Evolutionary conservation across 495 filamentous ascomycete genomes (phyloP), one percentile per base, ranked within the genome.

Genomic region (Cercophora scortea): DNA sequence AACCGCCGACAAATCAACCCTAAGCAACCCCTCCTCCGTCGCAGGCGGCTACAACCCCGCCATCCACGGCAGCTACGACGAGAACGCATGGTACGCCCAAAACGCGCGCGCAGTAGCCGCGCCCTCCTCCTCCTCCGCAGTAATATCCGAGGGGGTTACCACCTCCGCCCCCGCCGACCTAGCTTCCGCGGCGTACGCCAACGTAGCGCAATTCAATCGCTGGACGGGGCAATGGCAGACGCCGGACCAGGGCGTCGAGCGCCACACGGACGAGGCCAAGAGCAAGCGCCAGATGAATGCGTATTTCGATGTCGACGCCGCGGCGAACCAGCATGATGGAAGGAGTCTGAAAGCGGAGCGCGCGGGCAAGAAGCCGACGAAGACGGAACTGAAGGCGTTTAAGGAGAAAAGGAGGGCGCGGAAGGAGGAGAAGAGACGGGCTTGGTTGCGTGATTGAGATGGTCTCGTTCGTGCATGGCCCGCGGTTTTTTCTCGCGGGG

Each of bases 241-340:
- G 54, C 83, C 71, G 4, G 84, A 94, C 2, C 68, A 69, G 55
- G 67, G 64, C 33, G 52, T 64, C 0, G 72, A 74, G 13, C 67
- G 68, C n/a, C 84, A 88, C 75, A 88, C 85, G 58, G 93, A 96
- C 62, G 90, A 93, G 67, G 88, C 89, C 57, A 96, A 96, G 76
- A 82, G 82, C 41, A 79, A 74, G 50, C 77, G 94, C 44, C 93
- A 97, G 75, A 88, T 97, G 88, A 85, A 85, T 62, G 89, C 91
- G 9, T 98, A 84, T 70, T 98, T 95, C 63, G 94, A 97, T 62
- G 93, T 97, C n/a, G 93, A 97, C 71, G 88, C 90, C 10, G 92
- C 91, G 17, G 94, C 94, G 1, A 96, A 96, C 63, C 83, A 79
- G 55, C 93, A 98, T 58, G 87, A 95, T 61, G 93, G 93, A 7